Base-by-base conservation (phyloP, 1,139 yeast genomes). In the Debaryomyces psychrophilus region DNA sequence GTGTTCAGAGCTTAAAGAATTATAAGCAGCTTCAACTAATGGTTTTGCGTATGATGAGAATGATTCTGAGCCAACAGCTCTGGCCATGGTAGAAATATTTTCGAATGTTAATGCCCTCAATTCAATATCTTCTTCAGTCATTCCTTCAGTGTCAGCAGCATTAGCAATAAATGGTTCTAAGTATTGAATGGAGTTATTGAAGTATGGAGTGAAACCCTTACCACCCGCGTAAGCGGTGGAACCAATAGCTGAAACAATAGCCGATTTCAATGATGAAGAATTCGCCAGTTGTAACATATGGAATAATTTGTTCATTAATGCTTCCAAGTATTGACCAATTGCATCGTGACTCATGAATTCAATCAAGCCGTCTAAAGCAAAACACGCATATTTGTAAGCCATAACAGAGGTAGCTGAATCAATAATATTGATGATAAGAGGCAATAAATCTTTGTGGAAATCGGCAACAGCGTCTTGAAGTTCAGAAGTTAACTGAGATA, bases 161-260 rank as follows among this genome's bases (percentile, higher is more conserved):
- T 83, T 81, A 37, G 71, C 53, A 59, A 93, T 82, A 64, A 84
- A 90, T 48, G 92, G 93, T 68, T 88, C 95, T 57, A 93, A 79
- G 53, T 79, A 81, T 62, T 85, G 82, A 57, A 93, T 82, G 44
- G 97, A 87, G 54, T 83, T 81, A 62, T 83, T 81, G 69, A 92
- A 92, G 74, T 78, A 93, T 51, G 98, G 98, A 52, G 80, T 74
- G 69, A 89, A 93, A 35, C 87, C 80, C 60, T 85, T 85, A 67
- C 97, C 97, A 44, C 96, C 84, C 46, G 99, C 96, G 61, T 86
- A 90, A 34, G 99, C 99, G 51, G 97, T 90, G 33, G 98, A 90
- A 47, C 98, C 98, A 63, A 93, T 88, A 31, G 98, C 97, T 47
- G 96, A 88, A 49, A 93, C 97, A 60, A 93, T 88, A 45, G 95